Percentiles rank a stretch among this genome's conserved stretches.
These are phyloP conservation scores for Zymoseptoria tritici DNA, from an alignment of 2,329 filamentous ascomycete genomes.

Conservation along the genomic window DNA sequence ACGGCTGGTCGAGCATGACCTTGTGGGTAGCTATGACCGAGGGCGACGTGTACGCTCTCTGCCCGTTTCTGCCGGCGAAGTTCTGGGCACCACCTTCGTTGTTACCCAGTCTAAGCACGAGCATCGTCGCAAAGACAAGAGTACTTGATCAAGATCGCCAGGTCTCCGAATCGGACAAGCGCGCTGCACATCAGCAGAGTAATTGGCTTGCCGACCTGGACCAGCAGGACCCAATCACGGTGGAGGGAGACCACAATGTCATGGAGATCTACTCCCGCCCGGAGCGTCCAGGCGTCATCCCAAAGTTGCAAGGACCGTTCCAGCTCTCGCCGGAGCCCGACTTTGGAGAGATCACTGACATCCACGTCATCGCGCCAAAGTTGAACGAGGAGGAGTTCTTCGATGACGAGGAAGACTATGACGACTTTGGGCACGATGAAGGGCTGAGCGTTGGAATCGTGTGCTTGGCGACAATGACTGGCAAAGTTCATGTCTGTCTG, in stretches of 20 bases:
- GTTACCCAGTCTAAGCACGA: constrained; percentile 74
- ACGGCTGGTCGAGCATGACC: constrained; percentile 87
- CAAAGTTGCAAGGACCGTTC: constrained; percentile 57
- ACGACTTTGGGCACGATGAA: constrained; percentile 29
- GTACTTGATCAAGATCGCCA: constrained; percentile 35
- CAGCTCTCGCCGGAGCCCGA: constrained; percentile 44
- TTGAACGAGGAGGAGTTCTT: constrained; percentile 47
- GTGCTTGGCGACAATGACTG: constrained; percentile 49
- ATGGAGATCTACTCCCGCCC: constrained; percentile 52
- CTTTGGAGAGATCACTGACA: constrained; percentile 53
- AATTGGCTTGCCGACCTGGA: constrained; percentile 44
- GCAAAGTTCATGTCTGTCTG: constrained; percentile 52
- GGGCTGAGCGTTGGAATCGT: constrained; percentile 51
- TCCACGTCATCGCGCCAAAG: constrained; percentile 50
- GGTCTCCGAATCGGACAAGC: constrained; percentile 39
- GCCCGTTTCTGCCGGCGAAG: constrained; percentile 76
- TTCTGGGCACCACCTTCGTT: constrained; percentile 69
- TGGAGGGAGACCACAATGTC: constrained; percentile 33
- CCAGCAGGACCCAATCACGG: constrained; percentile 11
- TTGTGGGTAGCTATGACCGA: constrained; percentile 94
- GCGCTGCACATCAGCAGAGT: constrained; percentile 46
- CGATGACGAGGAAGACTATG: constrained; percentile 44
- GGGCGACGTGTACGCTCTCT: constrained; percentile 88
- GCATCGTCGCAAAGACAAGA: constrained; percentile 65
- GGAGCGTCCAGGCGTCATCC: constrained; percentile 46